Percentiles rank a stretch among this genome's conserved stretches.
These are phyloP conservation scores for Calonectria leucothoes DNA, from an alignment of 2,329 filamentous ascomycete species.

Conservation along the genomic window DNA sequence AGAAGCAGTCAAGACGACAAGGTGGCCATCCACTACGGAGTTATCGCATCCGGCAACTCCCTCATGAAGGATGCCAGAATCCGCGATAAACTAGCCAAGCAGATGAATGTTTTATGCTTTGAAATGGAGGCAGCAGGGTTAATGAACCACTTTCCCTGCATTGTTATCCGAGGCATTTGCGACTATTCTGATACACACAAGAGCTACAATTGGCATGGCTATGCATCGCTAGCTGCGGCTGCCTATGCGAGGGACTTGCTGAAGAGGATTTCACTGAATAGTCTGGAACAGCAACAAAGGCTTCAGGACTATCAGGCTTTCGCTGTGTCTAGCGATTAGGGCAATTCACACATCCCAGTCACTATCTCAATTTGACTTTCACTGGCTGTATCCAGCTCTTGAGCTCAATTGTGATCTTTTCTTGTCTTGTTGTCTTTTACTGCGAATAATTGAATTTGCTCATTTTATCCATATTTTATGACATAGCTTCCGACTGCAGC, in stretches of 20 bases:
- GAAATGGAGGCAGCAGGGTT: constrained; percentile 36
- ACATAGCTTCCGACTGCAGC: no score
- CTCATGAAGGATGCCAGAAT: neutral
- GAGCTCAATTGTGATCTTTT: no score
- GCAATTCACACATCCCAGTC: neutral
- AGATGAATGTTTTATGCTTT: neutral
- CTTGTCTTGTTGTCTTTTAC: no score
- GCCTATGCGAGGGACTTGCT: constrained; percentile 23
- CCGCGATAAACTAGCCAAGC: neutral
- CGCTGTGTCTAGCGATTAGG: neutral
- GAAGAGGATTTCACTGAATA: neutral
- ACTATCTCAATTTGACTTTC: no score
- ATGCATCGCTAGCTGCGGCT: constrained; percentile 48
- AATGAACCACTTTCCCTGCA: constrained; percentile 39
- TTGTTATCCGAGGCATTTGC: constrained; percentile 50
- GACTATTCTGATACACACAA: constrained; percentile 51
- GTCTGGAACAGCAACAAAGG: neutral
- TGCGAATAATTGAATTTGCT: no score
- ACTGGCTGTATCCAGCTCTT: no score
- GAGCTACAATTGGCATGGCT: constrained; percentile 44
- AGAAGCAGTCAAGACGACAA: neutral
- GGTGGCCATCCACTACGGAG: neutral
- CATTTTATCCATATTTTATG: no score
- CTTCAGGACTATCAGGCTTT: neutral
- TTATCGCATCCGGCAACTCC: neutral